Evolutionary conservation across 2,329 filamentous ascomycete genomes (phyloP).

Genomic region (Pezicula rhizophila): DNA sequence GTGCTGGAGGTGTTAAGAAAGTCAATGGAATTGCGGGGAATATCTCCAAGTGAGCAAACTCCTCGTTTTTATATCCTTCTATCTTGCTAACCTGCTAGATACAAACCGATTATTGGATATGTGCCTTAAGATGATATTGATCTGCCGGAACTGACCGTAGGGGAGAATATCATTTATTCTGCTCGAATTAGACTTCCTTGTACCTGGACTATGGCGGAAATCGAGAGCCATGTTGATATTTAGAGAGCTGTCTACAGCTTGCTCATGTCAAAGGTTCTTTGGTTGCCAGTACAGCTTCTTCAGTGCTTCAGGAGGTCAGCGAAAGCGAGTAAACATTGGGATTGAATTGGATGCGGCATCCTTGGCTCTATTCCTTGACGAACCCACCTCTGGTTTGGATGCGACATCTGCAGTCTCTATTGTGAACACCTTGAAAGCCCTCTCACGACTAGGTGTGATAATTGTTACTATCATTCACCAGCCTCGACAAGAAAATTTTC

Average conservation of each 20-base stretch:
- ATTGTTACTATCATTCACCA: slow-evolving; percentile 52
- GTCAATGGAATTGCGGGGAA: slow-evolving; percentile 36
- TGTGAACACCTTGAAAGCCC: slow-evolving; percentile 52
- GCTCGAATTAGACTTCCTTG: slow-evolving; percentile 47
- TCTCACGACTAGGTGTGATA: slow-evolving; percentile 48
- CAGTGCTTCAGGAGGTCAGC: slow-evolving; percentile 57
- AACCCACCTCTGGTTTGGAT: slow-evolving; percentile 57
- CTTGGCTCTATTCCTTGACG: slow-evolving; percentile 54
- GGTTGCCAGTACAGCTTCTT: slow-evolving; percentile 52
- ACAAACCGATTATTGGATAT: slow-evolving; percentile 55
- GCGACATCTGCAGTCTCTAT: slow-evolving; percentile 59
- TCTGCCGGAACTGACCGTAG: slow-evolving; percentile 52
- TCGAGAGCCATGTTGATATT: slow-evolving; percentile 47
- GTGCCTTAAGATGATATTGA: slow-evolving; percentile 58
- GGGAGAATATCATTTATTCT: slow-evolving; percentile 56
- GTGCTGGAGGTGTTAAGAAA: slow-evolving; percentile 44
- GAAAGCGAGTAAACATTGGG: slow-evolving; percentile 58
- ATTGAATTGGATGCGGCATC: slow-evolving; percentile 52
- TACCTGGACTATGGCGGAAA: slow-evolving; percentile 42
- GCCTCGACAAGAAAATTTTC: slow-evolving; percentile 47
- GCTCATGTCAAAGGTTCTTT: slow-evolving; percentile 34
- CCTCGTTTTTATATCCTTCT: not conserved
- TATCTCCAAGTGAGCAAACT: slow-evolving; percentile 18
- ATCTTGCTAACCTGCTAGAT: slow-evolving; percentile 25
- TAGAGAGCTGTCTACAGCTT: slow-evolving; percentile 46